Base-by-base conservation (phyloP, 2,329 filamentous ascomycete species). In the Fusarium mexicanum region DNA sequence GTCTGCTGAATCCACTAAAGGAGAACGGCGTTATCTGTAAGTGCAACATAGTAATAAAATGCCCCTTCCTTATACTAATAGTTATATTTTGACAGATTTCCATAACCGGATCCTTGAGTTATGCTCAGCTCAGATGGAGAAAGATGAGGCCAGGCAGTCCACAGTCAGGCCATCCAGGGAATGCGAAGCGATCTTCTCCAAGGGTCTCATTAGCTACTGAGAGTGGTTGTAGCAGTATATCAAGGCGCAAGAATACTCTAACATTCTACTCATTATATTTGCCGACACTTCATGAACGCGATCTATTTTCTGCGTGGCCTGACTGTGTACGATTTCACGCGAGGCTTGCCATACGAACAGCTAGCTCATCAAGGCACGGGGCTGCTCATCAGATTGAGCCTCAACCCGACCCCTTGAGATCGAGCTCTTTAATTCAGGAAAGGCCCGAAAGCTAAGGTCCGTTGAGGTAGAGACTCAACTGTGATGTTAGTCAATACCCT, bases 161-260 rank as follows among this genome's bases (percentile, higher is more conserved):
- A 6, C 33, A 35, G 33, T 5, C 14, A 35, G 14, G 33, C 6
- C 48, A 14, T 22, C 0, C 0, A 1, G 9, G 8, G n/a, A 53
- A 37, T 5, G 2, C 6, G 17, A 37, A 12, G 9, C 9, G 2
- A 9, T 18, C 31, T 16, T 26, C 0, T 11, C 2, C 1, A 16
- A 20, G 5, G 9, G 16, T 37, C n/a, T 12, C 18, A 8, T 2
- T 4, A 20, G n/a, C 0, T 16, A 20, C 8, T 26, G 5, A 35
- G 3, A 26, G 18, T 6, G 1, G 5, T 1, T 5, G 3, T 24
- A 2, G 4, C 6, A 11, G 11, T 7, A 5, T 33, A 4, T 3
- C 6, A 10, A 13, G 12, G 8, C 1, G 12, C 12, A 10, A 26
- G 24, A 7, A 20, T 8, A 14, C 1, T 26, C 6, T 2, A 7